Evolutionary conservation across 1,284 basidiomycete genomes (phyloP).

Genomic region (Thelephora terrestris): DNA sequence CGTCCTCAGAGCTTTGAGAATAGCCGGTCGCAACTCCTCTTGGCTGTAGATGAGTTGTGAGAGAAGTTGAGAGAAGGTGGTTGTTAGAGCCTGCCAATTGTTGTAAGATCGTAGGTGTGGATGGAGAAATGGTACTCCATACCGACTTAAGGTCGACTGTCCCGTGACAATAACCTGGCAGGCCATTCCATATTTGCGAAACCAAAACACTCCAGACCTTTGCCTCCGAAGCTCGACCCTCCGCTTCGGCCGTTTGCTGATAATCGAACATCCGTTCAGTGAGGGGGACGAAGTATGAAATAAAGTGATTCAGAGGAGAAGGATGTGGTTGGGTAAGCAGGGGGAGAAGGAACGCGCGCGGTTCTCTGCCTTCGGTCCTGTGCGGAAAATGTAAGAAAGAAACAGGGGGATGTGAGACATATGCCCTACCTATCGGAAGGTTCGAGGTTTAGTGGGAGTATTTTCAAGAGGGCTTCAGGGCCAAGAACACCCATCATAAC

Average conservation of each 20-base stretch:
- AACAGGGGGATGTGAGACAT: constrained; percentile 1
- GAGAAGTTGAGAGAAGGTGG: constrained; percentile 77
- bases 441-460: constrained; percentile 83
- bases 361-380: constrained; percentile 54
- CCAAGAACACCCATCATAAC: constrained; percentile 83
- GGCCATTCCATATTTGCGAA: constrained; percentile 88
- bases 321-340: constrained; percentile 79
- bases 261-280: constrained; percentile 90
- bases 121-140: not conserved
- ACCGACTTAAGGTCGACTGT: constrained; percentile 50
- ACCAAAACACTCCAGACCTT: constrained; percentile 93
- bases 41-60: constrained; percentile 89
- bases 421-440: constrained; percentile 59
- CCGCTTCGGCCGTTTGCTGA: constrained; percentile 66
- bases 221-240: constrained; percentile 69
- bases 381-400: constrained; percentile 5
- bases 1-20: constrained; percentile 74
- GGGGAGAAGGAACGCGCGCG: constrained; percentile 88
- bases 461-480: constrained; percentile 67
- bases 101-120: not conserved
- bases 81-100: constrained; percentile 48
- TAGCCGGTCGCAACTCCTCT: constrained; percentile 70
- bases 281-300: constrained; percentile 85
- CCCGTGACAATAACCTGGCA: constrained; percentile 74
- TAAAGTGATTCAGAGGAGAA: constrained; percentile 77